These are phyloP conservation scores for Malassezia sympodialis DNA, from an alignment of 1,284 basidiomycete genomes.

Conservation along the genomic window DNA sequence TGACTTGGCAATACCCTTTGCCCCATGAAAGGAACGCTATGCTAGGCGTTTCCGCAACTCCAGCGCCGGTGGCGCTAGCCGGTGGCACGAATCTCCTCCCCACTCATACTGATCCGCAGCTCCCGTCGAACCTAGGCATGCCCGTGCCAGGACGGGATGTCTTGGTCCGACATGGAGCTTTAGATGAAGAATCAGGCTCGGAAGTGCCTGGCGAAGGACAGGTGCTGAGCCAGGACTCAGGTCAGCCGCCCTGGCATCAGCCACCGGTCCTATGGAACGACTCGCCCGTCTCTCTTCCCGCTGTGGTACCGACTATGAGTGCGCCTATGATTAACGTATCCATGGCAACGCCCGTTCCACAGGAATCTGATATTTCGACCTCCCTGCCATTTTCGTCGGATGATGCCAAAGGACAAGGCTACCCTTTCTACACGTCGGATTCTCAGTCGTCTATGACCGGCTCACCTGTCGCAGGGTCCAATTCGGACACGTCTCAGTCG, in stretches of 20 bases:
- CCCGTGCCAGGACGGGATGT: background rate
- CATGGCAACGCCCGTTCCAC: background rate
- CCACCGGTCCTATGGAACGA: background rate
- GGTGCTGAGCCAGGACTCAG: background rate
- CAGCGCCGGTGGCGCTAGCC: background rate
- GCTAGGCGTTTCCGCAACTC: background rate
- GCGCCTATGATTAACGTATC: constrained; percentile 1
- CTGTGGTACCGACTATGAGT: background rate
- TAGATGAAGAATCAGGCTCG: background rate
- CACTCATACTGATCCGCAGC: background rate
- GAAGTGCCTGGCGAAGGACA: background rate
- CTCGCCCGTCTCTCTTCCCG: background rate
- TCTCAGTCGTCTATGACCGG: background rate
- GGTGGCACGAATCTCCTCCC: background rate
- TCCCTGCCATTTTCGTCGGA: background rate
- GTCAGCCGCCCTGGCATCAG: background rate
- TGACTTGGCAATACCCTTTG: background rate
- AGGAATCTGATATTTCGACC: background rate
- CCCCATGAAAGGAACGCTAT: background rate
- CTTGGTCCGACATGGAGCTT: background rate
- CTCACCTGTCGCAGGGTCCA: background rate
- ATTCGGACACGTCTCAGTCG: background rate
- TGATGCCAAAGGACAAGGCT: background rate
- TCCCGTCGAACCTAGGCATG: background rate
- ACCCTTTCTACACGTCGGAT: background rate